phyloP scores from a whole-genome alignment of 495 filamentous ascomycete genomes.

The Sordaria brevicollis region DNA sequence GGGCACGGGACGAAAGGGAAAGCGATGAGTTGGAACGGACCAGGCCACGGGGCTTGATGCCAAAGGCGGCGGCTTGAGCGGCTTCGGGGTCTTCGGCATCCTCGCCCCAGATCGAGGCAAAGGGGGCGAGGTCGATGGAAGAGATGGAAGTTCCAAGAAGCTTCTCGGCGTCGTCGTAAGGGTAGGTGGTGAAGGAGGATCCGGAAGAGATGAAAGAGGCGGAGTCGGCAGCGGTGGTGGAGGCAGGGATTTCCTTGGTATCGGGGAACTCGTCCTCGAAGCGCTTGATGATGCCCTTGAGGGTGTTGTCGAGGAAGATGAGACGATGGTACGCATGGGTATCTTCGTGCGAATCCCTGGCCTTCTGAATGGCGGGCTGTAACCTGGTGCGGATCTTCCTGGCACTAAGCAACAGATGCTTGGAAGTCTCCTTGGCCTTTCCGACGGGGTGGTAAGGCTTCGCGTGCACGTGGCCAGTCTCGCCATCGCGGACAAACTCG shows the following conservation, averaged over 20 bases:
- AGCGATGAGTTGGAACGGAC: constrained; percentile 69
- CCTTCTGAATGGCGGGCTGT: constrained; percentile 74
- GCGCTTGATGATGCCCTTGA: constrained; percentile 81
- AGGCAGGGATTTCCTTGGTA: constrained; percentile 44
- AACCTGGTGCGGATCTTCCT: constrained; percentile 77
- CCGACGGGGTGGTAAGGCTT: constrained; percentile 24
- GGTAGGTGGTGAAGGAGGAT: constrained; percentile 25
- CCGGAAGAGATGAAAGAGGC: constrained; percentile 7
- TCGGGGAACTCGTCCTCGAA: constrained; percentile 97
- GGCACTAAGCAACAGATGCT: constrained; percentile 72
- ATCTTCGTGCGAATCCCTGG: constrained; percentile 41
- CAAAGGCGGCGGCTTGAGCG: constrained; percentile 15
- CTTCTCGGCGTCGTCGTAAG: constrained; percentile 17
- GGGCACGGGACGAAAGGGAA: constrained; percentile 65
- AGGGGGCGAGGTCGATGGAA: background rate
- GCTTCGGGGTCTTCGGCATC: constrained; percentile 32
- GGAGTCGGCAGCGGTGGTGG: constrained; percentile 11
- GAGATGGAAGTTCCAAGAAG: background rate
- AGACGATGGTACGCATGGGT: constrained; percentile 68
- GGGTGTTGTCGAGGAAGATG: constrained; percentile 79
- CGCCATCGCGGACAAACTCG: constrained; percentile 32
- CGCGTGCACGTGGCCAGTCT: constrained; percentile 16
- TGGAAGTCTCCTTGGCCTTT: constrained; percentile 87
- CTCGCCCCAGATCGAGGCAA: constrained; percentile 16
- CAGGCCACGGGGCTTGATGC: constrained; percentile 32